Evolutionary conservation across 495 filamentous ascomycete genomes (phyloP).

Genomic region (Podospora didyma): DNA sequence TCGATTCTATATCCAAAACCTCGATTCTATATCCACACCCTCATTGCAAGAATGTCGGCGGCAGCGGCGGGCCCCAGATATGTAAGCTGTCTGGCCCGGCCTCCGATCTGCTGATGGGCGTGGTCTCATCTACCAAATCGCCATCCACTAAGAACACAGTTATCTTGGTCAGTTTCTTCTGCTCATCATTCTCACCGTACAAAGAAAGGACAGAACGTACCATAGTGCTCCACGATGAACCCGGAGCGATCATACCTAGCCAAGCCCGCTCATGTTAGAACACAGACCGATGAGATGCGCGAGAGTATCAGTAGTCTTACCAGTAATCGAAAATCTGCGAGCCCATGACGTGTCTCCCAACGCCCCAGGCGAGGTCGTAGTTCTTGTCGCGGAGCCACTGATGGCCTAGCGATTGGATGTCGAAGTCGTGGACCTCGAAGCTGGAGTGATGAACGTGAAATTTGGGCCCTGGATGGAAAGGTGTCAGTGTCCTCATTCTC

Average conservation of each 20-base stretch:
- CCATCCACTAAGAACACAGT: constrained; percentile 58
- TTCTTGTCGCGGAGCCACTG: constrained; percentile 58
- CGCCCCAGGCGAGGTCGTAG: constrained; percentile 63
- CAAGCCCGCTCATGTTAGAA: too few species aligned
- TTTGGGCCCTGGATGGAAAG: constrained; percentile 27
- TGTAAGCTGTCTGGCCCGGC: constrained; percentile 31
- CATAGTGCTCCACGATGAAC: too few species aligned
- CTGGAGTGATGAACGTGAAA: constrained; percentile 63
- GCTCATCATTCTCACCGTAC: too few species aligned
- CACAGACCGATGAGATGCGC: too few species aligned
- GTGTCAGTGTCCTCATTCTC: not conserved
- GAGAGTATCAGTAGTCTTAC: constrained; percentile 21
- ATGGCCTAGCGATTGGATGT: constrained; percentile 65
- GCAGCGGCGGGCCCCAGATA: constrained; percentile 33
- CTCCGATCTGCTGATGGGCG: constrained; percentile 32
- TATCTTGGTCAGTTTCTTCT: not conserved
- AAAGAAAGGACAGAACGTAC: too few species aligned
- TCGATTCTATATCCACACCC: not conserved
- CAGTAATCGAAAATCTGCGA: constrained; percentile 65
- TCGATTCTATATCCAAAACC: too few species aligned
- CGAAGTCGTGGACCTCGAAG: constrained; percentile 69
- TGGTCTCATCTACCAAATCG: constrained; percentile 55
- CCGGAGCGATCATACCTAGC: too few species aligned
- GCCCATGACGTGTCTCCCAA: constrained; percentile 60
- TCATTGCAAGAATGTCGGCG: constrained; percentile 5